Evolutionary conservation across 2,329 filamentous ascomycete genomes (phyloP).

Genomic region (Cryoendolithus antarcticus): DNA sequence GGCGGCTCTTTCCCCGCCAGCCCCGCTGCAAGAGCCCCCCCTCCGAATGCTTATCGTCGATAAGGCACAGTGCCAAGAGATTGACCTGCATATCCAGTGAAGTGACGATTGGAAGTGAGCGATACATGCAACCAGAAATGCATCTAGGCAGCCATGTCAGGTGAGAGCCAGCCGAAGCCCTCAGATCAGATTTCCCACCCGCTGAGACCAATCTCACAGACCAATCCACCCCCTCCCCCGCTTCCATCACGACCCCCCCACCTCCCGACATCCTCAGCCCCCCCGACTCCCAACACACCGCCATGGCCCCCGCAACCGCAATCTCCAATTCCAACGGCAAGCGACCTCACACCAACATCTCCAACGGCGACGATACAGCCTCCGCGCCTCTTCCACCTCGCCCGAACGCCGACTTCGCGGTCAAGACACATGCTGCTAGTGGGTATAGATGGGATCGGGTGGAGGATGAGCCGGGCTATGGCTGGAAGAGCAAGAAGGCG

Average conservation of each 20-base stretch:
- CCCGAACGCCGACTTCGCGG: conserved; percentile 8
- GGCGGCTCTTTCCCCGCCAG: not conserved
- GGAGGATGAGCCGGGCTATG: conserved; percentile 35
- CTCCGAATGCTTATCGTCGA: not conserved
- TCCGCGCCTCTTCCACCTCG: conserved; percentile 13
- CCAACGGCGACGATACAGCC: conserved; percentile 18
- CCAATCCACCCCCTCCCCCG: conserved; percentile 19
- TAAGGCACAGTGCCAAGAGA: not conserved
- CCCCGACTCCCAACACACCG: conserved; percentile 36
- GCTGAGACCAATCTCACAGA: conserved; percentile 26
- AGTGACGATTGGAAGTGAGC: not conserved
- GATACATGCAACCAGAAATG: not conserved
- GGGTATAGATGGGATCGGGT: conserved; percentile 22
- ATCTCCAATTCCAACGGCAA: conserved; percentile 26
- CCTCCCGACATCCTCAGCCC: conserved; percentile 26
- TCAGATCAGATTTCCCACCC: conserved; percentile 1
- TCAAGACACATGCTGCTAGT: conserved; percentile 17
- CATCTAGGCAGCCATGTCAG: not conserved
- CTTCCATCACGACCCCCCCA: conserved; percentile 32
- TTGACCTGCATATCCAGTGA: no score
- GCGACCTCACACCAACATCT: conserved; percentile 23
- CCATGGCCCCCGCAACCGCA: conserved; percentile 11
- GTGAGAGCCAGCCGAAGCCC: conserved; percentile 1
- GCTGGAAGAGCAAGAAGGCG: conserved; percentile 45
- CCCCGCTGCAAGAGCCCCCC: not conserved